These are phyloP conservation scores for Austroboletus festivus DNA, from an alignment of 768 basidiomycete species.

Conservation along the genomic window DNA sequence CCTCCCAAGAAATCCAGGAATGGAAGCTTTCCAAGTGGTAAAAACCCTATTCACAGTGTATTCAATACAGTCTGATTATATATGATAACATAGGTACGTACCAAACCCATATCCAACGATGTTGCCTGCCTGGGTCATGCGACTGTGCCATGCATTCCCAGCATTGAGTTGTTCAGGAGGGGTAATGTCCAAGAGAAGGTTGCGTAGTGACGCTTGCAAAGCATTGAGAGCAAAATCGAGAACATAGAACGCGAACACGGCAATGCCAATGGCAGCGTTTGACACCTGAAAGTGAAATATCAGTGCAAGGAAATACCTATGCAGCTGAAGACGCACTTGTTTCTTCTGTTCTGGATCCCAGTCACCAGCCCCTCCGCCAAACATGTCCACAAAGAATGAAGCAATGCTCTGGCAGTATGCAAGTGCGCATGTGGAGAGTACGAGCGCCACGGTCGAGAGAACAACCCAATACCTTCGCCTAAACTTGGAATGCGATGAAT, in stretches of 20 bases:
- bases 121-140: constrained; percentile 96
- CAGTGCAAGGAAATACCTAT: neutral
- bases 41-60: constrained; percentile 54
- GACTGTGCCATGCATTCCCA: constrained; percentile 98
- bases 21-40: constrained; percentile 81
- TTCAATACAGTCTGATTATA: constrained; percentile 5
- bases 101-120: constrained; percentile 93
- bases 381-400: constrained; percentile 68
- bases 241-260: constrained; percentile 86
- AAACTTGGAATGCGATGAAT: constrained; percentile 87
- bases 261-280: constrained; percentile 76
- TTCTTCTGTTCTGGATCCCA: constrained; percentile 77
- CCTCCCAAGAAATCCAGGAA: constrained; percentile 81
- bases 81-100: constrained; percentile 30
- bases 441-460: constrained; percentile 80
- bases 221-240: constrained; percentile 98
- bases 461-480: constrained; percentile 90
- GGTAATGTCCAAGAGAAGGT: constrained; percentile 88
- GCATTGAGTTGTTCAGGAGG: constrained; percentile 86
- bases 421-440: constrained; percentile 71
- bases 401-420: constrained; percentile 82
- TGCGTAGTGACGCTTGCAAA: constrained; percentile 86
- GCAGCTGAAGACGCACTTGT: constrained; percentile 42
- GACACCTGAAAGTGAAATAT: constrained; percentile 44
- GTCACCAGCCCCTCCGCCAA: constrained; percentile 74